phyloP scores from a whole-genome alignment of 2,329 filamentous ascomycete species.

The Colletotrichum simmondsii region DNA sequence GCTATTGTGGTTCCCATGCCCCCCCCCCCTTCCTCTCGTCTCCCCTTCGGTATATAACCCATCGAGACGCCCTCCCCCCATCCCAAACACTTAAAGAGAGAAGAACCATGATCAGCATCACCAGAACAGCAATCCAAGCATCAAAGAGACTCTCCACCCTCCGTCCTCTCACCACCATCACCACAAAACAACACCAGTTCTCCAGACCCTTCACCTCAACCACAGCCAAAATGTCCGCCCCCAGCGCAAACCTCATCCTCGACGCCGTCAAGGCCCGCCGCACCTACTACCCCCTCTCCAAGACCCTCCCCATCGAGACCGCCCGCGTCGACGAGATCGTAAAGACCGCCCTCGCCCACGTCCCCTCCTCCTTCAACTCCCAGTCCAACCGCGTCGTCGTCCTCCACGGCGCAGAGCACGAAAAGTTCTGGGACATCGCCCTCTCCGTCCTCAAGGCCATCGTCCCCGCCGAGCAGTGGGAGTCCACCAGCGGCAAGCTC shows the following conservation, averaged over 20 bases:
- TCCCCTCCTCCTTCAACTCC: conserved; percentile 88
- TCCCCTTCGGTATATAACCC: conserved; percentile 20
- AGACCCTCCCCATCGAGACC: conserved; percentile 68
- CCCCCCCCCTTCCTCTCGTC: not conserved
- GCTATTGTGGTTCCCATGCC: not conserved
- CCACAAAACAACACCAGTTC: not conserved
- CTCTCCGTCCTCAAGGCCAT: conserved; percentile 73
- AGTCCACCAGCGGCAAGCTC: conserved; percentile 58
- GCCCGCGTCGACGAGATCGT: conserved; percentile 73
- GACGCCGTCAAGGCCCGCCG: conserved; percentile 75
- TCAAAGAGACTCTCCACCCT: conserved; percentile 18
- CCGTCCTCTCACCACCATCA: not conserved
- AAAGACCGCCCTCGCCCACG: conserved; percentile 71
- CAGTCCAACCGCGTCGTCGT: conserved; percentile 84
- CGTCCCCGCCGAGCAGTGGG: conserved; percentile 73
- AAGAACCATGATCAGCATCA: conserved; percentile 11
- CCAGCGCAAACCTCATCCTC: conserved; percentile 65
- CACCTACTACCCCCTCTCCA: conserved; percentile 75
- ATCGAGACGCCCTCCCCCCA: not conserved
- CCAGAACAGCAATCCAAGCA: conserved; percentile 20
- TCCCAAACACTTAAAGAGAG: too few relatives aligned
- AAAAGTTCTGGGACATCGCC: conserved; percentile 85
- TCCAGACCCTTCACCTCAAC: conserved; percentile 8
- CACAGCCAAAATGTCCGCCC: conserved; percentile 35
- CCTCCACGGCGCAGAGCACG: conserved; percentile 84